These are phyloP conservation scores for Elymus sibiricus DNA, from an alignment of 176 grass and related monocot genomes.

Conservation along the genomic window DNA sequence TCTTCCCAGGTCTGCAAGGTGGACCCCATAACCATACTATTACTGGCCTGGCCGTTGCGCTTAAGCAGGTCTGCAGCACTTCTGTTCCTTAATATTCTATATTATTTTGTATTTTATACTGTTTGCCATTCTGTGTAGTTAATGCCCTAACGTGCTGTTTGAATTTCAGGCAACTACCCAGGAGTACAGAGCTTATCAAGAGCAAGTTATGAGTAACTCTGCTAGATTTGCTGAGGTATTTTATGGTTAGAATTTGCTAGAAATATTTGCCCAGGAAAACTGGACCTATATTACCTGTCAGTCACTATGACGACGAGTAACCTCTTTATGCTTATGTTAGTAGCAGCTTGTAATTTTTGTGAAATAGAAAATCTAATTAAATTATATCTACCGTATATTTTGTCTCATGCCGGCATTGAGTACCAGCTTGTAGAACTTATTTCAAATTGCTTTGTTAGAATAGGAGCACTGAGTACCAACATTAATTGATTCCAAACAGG, in stretches of 20 bases:
- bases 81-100: slow-evolving; percentile 20
- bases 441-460: slow-evolving; percentile 11
- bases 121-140: neutral
- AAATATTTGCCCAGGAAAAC: neutral
- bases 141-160: slow-evolving; percentile 9
- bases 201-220: slow-evolving; percentile 93
- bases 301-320: neutral
- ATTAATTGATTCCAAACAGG: neutral
- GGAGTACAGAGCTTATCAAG: slow-evolving; percentile 93
- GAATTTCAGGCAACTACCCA: slow-evolving; percentile 66
- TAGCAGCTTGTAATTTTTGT: neutral
- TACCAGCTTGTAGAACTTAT: neutral
- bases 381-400: too few relatives aligned
- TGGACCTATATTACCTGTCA: neutral
- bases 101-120: slow-evolving; percentile 11
- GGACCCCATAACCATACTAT: slow-evolving; percentile 99
- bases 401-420: neutral
- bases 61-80: slow-evolving; percentile 77
- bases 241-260: neutral
- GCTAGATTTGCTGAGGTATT: slow-evolving; percentile 93
- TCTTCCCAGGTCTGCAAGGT: slow-evolving; percentile 98
- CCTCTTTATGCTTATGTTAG: neutral
- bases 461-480: neutral
- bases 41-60: slow-evolving; percentile 92
- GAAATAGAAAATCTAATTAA: neutral